phyloP scores from a whole-genome alignment of 2,329 filamentous ascomycete species.

The Claviceps sp. region DNA sequence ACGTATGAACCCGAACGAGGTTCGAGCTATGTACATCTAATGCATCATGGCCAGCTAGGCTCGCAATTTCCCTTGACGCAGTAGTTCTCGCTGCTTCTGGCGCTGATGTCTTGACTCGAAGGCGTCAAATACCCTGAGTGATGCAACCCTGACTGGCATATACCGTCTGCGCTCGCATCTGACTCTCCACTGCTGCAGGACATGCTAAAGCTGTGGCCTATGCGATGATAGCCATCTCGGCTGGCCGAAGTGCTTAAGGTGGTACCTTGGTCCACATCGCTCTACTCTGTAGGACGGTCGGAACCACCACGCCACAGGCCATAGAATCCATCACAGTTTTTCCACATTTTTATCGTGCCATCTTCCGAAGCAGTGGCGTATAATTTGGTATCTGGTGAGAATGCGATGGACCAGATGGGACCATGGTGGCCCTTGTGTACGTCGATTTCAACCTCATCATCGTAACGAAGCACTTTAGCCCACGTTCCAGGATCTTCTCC shows the following conservation, averaged over 20 bases:
- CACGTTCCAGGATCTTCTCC: slow-evolving; percentile 88
- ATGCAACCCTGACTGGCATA: not conserved
- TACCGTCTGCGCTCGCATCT: slow-evolving; percentile 2
- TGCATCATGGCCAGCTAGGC: not conserved
- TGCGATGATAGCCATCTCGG: slow-evolving; percentile 3
- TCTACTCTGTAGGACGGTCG: slow-evolving; percentile 24
- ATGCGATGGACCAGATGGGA: slow-evolving; percentile 90
- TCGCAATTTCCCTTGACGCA: not conserved
- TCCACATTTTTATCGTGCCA: slow-evolving; percentile 89
- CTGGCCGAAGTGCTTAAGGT: slow-evolving; percentile 1
- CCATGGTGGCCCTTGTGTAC: slow-evolving; percentile 95
- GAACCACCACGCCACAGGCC: slow-evolving; percentile 47
- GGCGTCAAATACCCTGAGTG: not conserved
- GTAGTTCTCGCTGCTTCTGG: slow-evolving; percentile 2
- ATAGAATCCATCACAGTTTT: slow-evolving; percentile 53
- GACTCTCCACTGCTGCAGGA: slow-evolving; percentile 8
- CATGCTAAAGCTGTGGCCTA: slow-evolving; percentile 7
- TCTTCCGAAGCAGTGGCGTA: slow-evolving; percentile 96
- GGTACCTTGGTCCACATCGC: slow-evolving; percentile 11
- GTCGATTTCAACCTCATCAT: slow-evolving; percentile 72
- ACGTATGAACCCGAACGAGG: not conserved
- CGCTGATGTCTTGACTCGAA: not conserved
- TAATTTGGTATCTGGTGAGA: slow-evolving; percentile 88
- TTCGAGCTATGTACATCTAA: not conserved
- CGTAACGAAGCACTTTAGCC: slow-evolving; percentile 89